phyloP scores from a whole-genome alignment of 2,329 filamentous ascomycete genomes.

The Colletotrichum karsti region DNA sequence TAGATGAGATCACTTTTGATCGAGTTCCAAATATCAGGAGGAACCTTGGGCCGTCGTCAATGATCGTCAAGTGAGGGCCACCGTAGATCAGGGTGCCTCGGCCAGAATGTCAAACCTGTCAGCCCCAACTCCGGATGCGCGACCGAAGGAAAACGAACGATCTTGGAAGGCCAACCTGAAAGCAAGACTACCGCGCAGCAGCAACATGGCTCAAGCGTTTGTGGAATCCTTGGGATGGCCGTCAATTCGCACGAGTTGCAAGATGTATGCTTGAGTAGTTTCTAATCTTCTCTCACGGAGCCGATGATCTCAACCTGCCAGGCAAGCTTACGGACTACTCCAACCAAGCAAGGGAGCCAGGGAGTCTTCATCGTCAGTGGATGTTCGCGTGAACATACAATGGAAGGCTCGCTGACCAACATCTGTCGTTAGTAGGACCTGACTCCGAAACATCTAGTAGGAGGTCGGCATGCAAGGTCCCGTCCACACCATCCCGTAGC shows the following conservation, averaged over 20 bases:
- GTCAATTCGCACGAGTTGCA: not conserved
- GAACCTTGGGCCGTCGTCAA: conserved; percentile 15
- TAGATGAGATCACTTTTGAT: not conserved
- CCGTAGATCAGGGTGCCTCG: conserved; percentile 5
- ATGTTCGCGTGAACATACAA: no score
- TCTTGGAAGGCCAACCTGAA: not conserved
- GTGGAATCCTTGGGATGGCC: not conserved
- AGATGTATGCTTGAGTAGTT: no score
- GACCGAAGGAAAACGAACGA: not conserved
- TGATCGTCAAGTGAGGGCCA: conserved; percentile 4
- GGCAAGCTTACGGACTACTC: no score
- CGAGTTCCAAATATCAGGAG: not conserved
- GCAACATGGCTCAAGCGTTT: not conserved
- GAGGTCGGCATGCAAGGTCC: conserved; percentile 11
- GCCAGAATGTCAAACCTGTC: conserved; percentile 5
- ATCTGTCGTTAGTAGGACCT: not conserved
- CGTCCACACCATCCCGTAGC: conserved; percentile 14
- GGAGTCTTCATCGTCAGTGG: no score
- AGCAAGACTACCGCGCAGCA: not conserved
- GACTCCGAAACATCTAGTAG: conserved; percentile 5
- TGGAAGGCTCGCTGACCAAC: not conserved
- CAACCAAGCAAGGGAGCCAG: no score
- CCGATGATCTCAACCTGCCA: no score
- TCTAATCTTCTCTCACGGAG: no score
- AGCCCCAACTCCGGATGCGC: not conserved